Evolutionary conservation across 2,329 filamentous ascomycete species (phyloP).

Genomic region (Fusarium sp.): DNA sequence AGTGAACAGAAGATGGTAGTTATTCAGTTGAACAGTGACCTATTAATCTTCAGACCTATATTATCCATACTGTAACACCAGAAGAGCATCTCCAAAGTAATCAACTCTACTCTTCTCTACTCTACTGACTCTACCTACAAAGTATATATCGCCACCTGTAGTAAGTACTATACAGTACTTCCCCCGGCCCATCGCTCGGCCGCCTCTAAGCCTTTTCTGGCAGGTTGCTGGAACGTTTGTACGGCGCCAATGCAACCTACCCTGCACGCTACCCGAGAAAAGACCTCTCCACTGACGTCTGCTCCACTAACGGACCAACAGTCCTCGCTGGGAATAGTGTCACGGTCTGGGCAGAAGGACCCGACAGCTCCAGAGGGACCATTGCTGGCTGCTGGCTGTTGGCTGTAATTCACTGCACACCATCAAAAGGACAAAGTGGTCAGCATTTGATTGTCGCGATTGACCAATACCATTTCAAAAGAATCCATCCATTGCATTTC

Average conservation of each 20-base stretch:
- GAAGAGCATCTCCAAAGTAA: background rate
- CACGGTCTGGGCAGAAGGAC: background rate
- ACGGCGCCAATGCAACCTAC: constrained; percentile 29
- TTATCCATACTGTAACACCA: too few relatives aligned
- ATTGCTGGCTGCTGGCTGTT: background rate
- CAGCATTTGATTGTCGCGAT: background rate
- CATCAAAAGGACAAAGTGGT: too few relatives aligned
- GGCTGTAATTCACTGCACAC: background rate
- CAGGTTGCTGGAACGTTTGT: constrained; percentile 49
- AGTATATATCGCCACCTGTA: constrained; percentile 13
- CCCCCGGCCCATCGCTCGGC: constrained; percentile 41
- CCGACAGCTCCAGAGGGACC: too few relatives aligned
- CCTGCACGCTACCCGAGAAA: constrained; percentile 12
- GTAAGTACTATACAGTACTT: too few relatives aligned
- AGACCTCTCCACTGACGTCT: constrained; percentile 23
- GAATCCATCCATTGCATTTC: too few relatives aligned
- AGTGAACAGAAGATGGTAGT: too few relatives aligned
- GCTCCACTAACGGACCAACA: constrained; percentile 31
- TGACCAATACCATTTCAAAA: constrained; percentile 2
- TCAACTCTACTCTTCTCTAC: background rate
- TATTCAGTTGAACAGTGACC: too few relatives aligned
- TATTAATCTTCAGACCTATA: too few relatives aligned
- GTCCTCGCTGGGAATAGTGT: constrained; percentile 13
- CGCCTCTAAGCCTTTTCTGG: constrained; percentile 42
- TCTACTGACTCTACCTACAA: background rate